Evolutionary conservation across 2,329 filamentous ascomycete species (phyloP), one percentile per base, ranked within the genome.

Genomic region (Penicillium sclerotiorum): DNA sequence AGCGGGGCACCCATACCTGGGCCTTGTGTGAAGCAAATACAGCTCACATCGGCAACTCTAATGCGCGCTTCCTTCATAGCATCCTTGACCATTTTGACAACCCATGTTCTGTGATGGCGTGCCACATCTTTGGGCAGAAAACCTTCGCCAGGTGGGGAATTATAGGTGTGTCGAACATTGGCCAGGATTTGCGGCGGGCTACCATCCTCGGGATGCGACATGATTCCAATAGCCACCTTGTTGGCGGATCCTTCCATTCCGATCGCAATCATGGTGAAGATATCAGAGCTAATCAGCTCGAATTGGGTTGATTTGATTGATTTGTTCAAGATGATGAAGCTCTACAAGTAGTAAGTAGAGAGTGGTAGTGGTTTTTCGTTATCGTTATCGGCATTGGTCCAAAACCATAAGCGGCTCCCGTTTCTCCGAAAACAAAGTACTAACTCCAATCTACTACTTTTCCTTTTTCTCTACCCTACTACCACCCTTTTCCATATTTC

Each of bases 81-180:
- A 54, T 84, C 82, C 61, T 87, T 90, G 15, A 94, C 87, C n/a
- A 97, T 78, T 20, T 80, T 77, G 13, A 90, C 88, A 56, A 97
- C 90, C 85, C 88, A 90, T 67, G 84, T 70, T 57, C 94, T 87
- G 80, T 99, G 94, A 75, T 99, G 94, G 45, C 84, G 83, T 13
- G 94, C 94, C 1, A 93, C 96, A 75, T 99, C 94, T 70, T 97
- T 96, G 54, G 94, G 94, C 4, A 97, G 82, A 74, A 99, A 97
- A 4, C 94, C 94, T 52, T 92, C 89, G 36, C 94, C 94, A 1
- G 94, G 91, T 4, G 94, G 93, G 37, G 93, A 89, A 63, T 87
- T 81, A 76, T 93, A 99, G 17, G 94, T 99, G 76, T 97, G 89
- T 47, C 94, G 88, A 59, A 99, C 81, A 77, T 99, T 99, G 68